Percentiles rank a stretch among this genome's conserved stretches.
Conservation (phyloP, 1,284 basidiomycete species). For the Schizophyllum commune region DNA sequence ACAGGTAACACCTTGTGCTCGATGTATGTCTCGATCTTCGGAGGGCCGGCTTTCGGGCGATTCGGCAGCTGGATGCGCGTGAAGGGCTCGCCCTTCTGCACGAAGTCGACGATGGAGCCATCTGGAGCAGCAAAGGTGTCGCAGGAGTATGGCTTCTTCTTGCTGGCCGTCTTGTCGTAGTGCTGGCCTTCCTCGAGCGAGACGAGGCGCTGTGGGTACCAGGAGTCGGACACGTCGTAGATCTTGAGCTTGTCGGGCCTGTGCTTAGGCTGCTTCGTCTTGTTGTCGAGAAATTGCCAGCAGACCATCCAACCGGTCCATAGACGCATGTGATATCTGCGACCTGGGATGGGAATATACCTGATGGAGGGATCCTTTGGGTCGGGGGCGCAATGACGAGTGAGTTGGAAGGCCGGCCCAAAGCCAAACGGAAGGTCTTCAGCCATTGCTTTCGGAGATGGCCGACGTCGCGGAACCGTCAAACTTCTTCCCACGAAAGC, state of each 20-base stretch:
- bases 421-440: no score
- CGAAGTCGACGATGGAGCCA: not conserved
- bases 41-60: not conserved
- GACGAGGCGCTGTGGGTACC: conserved; percentile 23
- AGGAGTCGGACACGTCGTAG: not conserved
- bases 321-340: not conserved
- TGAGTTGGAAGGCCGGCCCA: no score
- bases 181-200: conserved; percentile 33
- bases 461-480: no score
- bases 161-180: conserved; percentile 33
- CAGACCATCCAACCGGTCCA: not conserved
- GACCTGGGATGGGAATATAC: not conserved
- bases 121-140: not conserved
- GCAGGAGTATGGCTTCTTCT: not conserved
- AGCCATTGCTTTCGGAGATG: no score
- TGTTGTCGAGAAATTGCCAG: not conserved
- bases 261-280: not conserved
- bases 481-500: no score
- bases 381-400: no score
- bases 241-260: not conserved
- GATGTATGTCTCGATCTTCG: not conserved
- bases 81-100: not conserved
- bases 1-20: not conserved
- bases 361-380: not conserved
- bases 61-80: not conserved